Conservation (phyloP, 1,284 basidiomycete species). For the Cutaneotrichosporon sp. region DNA sequence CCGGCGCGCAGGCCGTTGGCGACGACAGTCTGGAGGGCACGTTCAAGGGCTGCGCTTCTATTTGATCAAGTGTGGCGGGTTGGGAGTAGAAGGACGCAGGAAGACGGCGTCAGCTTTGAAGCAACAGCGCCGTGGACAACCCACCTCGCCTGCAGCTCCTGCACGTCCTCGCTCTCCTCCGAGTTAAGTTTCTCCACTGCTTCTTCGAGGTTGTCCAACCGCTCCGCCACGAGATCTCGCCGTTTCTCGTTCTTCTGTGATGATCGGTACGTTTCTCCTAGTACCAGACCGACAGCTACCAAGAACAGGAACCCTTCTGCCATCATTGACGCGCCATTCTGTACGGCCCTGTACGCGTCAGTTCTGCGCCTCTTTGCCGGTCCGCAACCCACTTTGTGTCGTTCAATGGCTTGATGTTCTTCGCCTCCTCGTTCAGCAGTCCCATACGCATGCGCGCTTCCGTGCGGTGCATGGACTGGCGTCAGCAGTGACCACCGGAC, state of each 20-base stretch:
- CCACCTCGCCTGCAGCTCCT: slow-evolving; percentile 31
- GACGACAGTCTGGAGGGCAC: slow-evolving; percentile 64
- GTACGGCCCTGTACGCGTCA: slow-evolving; percentile 62
- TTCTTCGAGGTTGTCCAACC: slow-evolving; percentile 53
- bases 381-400: slow-evolving; percentile 62
- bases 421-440: slow-evolving; percentile 70
- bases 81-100: not conserved
- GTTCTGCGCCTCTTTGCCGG: not conserved
- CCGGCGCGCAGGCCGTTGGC: slow-evolving; percentile 65
- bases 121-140: slow-evolving; percentile 7
- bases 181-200: slow-evolving; percentile 48
- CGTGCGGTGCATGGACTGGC: slow-evolving; percentile 61
- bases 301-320: slow-evolving; percentile 81
- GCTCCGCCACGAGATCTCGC: slow-evolving; percentile 67
- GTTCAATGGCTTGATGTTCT: slow-evolving; percentile 71
- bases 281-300: slow-evolving; percentile 68
- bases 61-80: slow-evolving; percentile 2
- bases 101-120: not conserved
- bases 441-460: slow-evolving; percentile 72
- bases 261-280: slow-evolving; percentile 72
- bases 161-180: slow-evolving; percentile 18
- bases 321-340: slow-evolving; percentile 77
- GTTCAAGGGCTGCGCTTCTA: slow-evolving; percentile 54
- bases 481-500: not conserved
- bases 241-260: slow-evolving; percentile 68